Evolutionary conservation across 148 eudicot genomes (phyloP).

Genomic region (Chenopodium album): DNA sequence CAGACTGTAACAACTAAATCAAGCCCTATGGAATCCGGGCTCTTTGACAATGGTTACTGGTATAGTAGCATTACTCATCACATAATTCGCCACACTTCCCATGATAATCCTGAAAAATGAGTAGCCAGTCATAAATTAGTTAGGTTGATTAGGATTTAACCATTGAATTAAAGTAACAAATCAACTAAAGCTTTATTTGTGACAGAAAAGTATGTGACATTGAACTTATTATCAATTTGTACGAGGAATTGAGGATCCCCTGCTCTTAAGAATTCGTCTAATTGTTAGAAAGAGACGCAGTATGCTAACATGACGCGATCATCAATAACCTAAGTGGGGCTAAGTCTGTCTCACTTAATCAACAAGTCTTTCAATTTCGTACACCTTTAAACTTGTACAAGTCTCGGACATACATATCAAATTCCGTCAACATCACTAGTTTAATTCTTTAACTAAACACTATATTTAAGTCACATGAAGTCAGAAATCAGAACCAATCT

Average conservation of each 20-base stretch:
- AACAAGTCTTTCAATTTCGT: too few relatives aligned
- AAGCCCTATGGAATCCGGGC: conserved; percentile 25
- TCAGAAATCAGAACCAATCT: too few relatives aligned
- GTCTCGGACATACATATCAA: too few relatives aligned
- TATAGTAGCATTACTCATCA: conserved; percentile 50
- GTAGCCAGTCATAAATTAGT: neutral
- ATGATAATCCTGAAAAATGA: conserved; percentile 55
- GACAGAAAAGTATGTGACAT: neutral
- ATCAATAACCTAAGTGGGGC: neutral
- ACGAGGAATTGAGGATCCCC: too few relatives aligned
- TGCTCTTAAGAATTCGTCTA: too few relatives aligned
- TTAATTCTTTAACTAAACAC: too few relatives aligned
- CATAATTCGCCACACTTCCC: conserved; percentile 83
- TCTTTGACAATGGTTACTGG: conserved; percentile 83
- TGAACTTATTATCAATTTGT: too few relatives aligned
- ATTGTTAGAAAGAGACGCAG: too few relatives aligned
- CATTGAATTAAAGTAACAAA: neutral
- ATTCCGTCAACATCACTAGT: too few relatives aligned
- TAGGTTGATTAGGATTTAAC: neutral
- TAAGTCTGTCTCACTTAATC: too few relatives aligned
- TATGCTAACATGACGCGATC: too few relatives aligned
- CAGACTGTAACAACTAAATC: neutral
- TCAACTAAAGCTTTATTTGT: neutral
- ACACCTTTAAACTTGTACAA: too few relatives aligned
- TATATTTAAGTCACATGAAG: neutral